Evolutionary conservation across 345 rosid genomes (phyloP), one percentile per base, ranked within the genome.

Genomic region (Bruguiera sexangula): DNA sequence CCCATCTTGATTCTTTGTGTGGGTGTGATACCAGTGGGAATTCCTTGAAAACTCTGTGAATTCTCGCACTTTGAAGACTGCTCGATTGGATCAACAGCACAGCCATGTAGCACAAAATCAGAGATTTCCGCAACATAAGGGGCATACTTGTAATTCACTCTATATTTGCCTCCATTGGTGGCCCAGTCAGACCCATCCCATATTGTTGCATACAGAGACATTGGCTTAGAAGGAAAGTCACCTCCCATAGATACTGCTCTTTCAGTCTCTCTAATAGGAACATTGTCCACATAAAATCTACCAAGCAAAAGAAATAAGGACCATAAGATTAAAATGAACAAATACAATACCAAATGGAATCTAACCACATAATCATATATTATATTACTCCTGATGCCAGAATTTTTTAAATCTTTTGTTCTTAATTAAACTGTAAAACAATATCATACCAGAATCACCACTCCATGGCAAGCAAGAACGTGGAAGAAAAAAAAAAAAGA

Each of bases 141-240:
- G 2, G 96, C 88, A n/a, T 95, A 95, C 75, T 89, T 92, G 89
- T 95, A 95, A 68, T 90, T 95, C 37, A 92, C 92, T 76, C 88
- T 84, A 65, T 95, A 95, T 68, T 90, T 95, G 55, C 99, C 99
- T 65, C 98, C 98, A 63, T 89, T 84, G 30, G 99, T 95, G 19
- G 98, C 98, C 98, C 98, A 94, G 67, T 80, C 81, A 15, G 97
- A 94, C 10, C 90, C 98, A 52, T 94, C 98, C 98, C 98, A 94
- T 66, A 94, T 91, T 36, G 98, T 94, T 62, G 96, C 90, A 63
- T 94, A 94, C 60, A 94, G 71, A 21, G 98, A 89, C 98, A 94
- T 94, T 7, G 97, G 96, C 84, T 94, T 94, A 1, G 96, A 82
- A 1, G 98, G 98, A 67, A 94, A 94, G 64, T 87, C 91, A 19